Percentiles rank a stretch among this genome's conserved stretches.
Conservation (phyloP, 1,284 basidiomycete species). For the Cryptococcus hybrid region DNA sequence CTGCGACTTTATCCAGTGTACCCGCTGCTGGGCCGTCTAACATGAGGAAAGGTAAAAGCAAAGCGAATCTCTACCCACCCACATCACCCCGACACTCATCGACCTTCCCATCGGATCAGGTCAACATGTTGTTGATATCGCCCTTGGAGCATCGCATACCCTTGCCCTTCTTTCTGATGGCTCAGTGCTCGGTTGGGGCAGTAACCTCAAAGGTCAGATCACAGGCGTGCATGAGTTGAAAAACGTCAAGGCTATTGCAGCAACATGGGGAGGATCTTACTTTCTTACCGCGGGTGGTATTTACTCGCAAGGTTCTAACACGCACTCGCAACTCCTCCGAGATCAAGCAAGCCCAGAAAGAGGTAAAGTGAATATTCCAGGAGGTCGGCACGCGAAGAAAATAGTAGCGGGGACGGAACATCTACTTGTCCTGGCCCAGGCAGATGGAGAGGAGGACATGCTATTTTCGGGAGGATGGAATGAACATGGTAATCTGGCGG, state of each 20-base stretch:
- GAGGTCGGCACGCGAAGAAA: slow-evolving; percentile 27
- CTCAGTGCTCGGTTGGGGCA: slow-evolving; percentile 59
- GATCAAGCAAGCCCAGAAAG: not conserved
- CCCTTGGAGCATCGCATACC: slow-evolving; percentile 71
- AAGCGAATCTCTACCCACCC: slow-evolving; percentile 15
- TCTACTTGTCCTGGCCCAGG: slow-evolving; percentile 53
- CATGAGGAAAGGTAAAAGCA: slow-evolving; percentile 29
- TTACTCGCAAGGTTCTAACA: slow-evolving; percentile 62
- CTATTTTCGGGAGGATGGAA: slow-evolving; percentile 93
- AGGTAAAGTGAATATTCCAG: slow-evolving; percentile 10
- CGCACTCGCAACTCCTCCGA: slow-evolving; percentile 63
- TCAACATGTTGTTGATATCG: slow-evolving; percentile 36
- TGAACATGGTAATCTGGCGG: slow-evolving; percentile 86
- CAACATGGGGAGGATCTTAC: slow-evolving; percentile 84
- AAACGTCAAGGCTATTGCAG: slow-evolving; percentile 53
- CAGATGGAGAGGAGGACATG: slow-evolving; percentile 35
- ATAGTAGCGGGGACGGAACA: slow-evolving; percentile 78
- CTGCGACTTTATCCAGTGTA: slow-evolving; percentile 2
- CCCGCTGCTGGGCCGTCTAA: not conserved
- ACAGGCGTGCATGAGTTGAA: slow-evolving; percentile 46
- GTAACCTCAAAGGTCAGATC: slow-evolving; percentile 68
- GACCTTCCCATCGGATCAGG: slow-evolving; percentile 12
- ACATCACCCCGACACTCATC: slow-evolving; percentile 22
- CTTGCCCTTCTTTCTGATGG: slow-evolving; percentile 59
- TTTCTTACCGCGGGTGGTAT: slow-evolving; percentile 47